Percentiles rank a stretch among this genome's conserved stretches.
Evolutionary conservation across 1,284 basidiomycete genomes (phyloP).

Genomic region (Gymnopus androsaceus): DNA sequence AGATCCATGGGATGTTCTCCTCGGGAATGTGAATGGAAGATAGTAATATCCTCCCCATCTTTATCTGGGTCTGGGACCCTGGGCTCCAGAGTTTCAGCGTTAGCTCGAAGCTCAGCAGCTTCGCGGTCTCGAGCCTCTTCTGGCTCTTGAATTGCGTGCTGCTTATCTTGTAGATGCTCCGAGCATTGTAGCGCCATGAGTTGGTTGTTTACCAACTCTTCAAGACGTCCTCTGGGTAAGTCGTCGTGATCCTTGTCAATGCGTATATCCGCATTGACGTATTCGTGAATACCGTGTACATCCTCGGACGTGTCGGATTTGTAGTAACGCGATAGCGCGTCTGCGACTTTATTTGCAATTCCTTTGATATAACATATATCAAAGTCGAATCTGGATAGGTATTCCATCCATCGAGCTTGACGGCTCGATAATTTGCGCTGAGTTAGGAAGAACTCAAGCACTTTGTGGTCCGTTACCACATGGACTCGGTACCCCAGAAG

Average conservation of each 20-base stretch:
- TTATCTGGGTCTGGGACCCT: too few relatives aligned
- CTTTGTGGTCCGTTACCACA: constrained; percentile 32
- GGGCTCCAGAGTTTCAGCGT: neutral
- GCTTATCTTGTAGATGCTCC: neutral
- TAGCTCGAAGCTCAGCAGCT: constrained; percentile 5
- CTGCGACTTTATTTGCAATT: constrained; percentile 29
- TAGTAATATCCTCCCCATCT: neutral
- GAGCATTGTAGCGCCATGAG: neutral
- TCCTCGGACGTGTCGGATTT: constrained; percentile 22
- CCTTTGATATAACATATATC: constrained; percentile 31
- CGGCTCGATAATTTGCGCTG: constrained; percentile 20
- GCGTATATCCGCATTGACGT: constrained; percentile 21
- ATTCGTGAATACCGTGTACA: neutral
- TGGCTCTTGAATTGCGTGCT: neutral
- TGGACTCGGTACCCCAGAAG: constrained; percentile 24
- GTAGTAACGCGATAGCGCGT: constrained; percentile 32
- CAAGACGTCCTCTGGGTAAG: constrained; percentile 14
- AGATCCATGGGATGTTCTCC: neutral
- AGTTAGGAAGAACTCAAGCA: constrained; percentile 28
- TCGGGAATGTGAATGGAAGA: neutral
- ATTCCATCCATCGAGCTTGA: constrained; percentile 30
- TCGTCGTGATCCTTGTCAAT: constrained; percentile 28
- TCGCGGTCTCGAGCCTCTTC: neutral
- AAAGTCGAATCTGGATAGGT: constrained; percentile 29
- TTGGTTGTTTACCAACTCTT: constrained; percentile 11